phyloP scores from a whole-genome alignment of 257 asterid species.

The Penstemon eatonii region DNA sequence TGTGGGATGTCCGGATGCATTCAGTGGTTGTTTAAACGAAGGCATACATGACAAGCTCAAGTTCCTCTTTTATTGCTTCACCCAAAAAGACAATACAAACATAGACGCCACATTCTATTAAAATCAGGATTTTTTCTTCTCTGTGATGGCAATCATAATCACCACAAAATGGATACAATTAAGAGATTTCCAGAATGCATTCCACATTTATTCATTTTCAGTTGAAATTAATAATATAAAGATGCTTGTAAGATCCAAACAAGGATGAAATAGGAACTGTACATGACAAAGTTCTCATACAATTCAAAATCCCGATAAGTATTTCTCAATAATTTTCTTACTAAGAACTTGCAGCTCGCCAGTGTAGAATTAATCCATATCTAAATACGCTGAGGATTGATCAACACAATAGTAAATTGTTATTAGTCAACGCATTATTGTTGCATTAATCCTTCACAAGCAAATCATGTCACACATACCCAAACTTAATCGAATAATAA shows the following conservation, averaged over 20 bases:
- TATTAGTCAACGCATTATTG: too few species aligned
- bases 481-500: too few species aligned
- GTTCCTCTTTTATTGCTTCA: not conserved
- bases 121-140: too few species aligned
- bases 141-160: too few species aligned
- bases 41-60: not conserved
- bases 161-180: too few species aligned
- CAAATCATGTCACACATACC: not conserved
- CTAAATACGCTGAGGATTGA: slow-evolving; percentile 2
- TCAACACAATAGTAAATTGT: not conserved
- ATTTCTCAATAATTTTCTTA: not conserved
- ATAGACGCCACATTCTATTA: too few species aligned
- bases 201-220: too few species aligned
- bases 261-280: too few species aligned
- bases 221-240: too few species aligned
- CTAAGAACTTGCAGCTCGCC: slow-evolving; percentile 9
- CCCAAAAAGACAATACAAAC: too few species aligned
- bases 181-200: too few species aligned
- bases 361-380: not conserved
- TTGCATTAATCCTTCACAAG: slow-evolving; percentile 15
- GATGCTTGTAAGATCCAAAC: too few species aligned
- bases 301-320: slow-evolving; percentile 3
- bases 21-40: not conserved
- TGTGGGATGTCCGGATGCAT: not conserved
- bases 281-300: not conserved